Evolutionary conservation across 441 rosid species (phyloP), one percentile per base, ranked within the genome.

Genomic region (Bocquillonia castaneifolia): DNA sequence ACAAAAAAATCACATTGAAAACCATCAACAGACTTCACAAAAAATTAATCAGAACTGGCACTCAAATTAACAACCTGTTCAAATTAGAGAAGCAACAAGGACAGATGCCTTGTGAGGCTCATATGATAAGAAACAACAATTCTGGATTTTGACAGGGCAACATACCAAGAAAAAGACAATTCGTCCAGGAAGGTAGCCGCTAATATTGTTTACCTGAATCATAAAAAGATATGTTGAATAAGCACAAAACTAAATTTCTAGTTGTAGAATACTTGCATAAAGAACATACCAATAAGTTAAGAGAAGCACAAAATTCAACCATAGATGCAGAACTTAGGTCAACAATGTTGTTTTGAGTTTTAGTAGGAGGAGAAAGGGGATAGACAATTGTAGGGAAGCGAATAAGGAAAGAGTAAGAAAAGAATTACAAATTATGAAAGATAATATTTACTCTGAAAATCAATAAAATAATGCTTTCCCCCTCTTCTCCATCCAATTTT

Each of bases 131-230:
- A 54, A 48, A 66, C 18, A 71, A 61, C n/a, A 50, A 32, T 64
- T 66, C 22, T 48, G 48, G 60, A 67, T 51, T 18, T 59, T 69
- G 37, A 56, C 53, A 34, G 67, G 52, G 64, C 22, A 68, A 78
- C 84, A 10, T 88, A 95, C 99, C 97, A 95, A 83, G 96, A 95
- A 95, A 76, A 94, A 94, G 57, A 95, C 99, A 42, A 95, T 92
- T 70, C 97, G 75, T 76, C 99, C 99, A 59, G 99, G 99, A 77
- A 95, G 96, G 81, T 95, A 95, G 69, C 99, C 99, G 69, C 97
- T 88, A 69, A 95, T 95, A 74, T 95, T 92, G 79, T 95, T 92
- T 68, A 92, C 96, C 98, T 95, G 88, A 71, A 75, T 29, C 67
- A 69, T 55, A 47, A 42, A 53, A 56, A 45, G 26, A 59, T 8